Evolutionary conservation across 768 basidiomycete species (phyloP).

Genomic region (Trametes cubensis): DNA sequence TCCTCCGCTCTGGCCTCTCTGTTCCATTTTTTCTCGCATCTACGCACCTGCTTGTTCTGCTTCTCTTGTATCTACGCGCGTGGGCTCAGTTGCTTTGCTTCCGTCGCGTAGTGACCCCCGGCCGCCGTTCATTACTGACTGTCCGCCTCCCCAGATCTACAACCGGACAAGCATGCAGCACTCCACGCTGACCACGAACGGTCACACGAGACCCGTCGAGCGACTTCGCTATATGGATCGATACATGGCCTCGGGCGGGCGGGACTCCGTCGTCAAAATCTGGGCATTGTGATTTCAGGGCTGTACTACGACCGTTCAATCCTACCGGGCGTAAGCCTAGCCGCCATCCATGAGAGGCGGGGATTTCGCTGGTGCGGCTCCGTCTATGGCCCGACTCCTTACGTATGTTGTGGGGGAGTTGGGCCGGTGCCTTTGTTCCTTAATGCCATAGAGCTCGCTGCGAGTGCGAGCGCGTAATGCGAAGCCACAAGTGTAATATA

Average conservation of each 20-base stretch:
- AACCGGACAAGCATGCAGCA: slow-evolving; percentile 94
- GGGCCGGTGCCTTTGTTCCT: background rate
- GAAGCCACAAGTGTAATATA: slow-evolving; percentile 19
- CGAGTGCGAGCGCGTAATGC: slow-evolving; percentile 9
- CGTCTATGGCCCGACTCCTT: background rate
- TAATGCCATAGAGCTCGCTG: slow-evolving; percentile 1
- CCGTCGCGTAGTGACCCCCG: background rate
- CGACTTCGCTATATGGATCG: slow-evolving; percentile 94
- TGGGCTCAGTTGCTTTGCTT: background rate
- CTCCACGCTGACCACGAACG: slow-evolving; percentile 82
- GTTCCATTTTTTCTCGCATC: background rate
- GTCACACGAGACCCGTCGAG: slow-evolving; percentile 90
- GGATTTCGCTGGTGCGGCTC: background rate
- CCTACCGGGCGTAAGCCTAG: background rate
- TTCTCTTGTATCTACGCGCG: background rate
- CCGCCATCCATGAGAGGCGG: background rate
- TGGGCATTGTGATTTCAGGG: slow-evolving; percentile 77
- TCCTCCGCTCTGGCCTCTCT: background rate
- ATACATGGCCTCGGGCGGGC: slow-evolving; percentile 88
- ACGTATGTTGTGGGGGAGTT: background rate
- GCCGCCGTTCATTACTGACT: slow-evolving; percentile 12
- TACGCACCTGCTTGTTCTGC: background rate
- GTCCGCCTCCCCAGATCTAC: slow-evolving; percentile 62
- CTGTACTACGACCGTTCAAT: background rate
- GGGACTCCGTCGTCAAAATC: slow-evolving; percentile 85